Evolutionary conservation across 371 early-diverging fungal species (phyloP).

Genomic region (Apophysomyces variabilis): DNA sequence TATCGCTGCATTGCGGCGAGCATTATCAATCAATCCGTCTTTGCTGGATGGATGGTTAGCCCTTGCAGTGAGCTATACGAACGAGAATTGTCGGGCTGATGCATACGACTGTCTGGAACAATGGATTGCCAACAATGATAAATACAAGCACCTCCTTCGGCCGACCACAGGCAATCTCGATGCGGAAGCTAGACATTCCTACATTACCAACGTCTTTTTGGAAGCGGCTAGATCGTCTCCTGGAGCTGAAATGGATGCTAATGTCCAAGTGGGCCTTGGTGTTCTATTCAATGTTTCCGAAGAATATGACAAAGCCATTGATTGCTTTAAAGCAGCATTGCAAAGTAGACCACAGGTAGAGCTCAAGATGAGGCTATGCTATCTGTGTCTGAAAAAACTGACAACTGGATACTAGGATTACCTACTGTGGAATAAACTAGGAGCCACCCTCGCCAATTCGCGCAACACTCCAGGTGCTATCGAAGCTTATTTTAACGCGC

Average conservation of each 20-base stretch:
- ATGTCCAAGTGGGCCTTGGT: conserved; percentile 94
- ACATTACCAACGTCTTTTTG: conserved; percentile 78
- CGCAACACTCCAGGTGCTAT: conserved; percentile 78
- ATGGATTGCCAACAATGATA: conserved; percentile 81
- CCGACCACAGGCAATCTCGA: conserved; percentile 12
- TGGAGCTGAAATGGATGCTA: conserved; percentile 82
- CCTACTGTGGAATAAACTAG: conserved; percentile 95
- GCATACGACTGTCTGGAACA: conserved; percentile 87
- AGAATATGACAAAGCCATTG: conserved; percentile 93
- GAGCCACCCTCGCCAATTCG: conserved; percentile 94
- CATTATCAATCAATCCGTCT: conserved; percentile 75
- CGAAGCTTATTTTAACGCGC: conserved; percentile 91
- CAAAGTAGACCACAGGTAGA: conserved; percentile 77
- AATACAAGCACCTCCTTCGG: conserved; percentile 57
- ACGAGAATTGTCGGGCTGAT: conserved; percentile 84
- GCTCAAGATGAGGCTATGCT: background rate
- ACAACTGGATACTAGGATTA: conserved; percentile 65
- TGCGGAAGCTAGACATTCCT: conserved; percentile 57
- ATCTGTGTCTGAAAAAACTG: background rate
- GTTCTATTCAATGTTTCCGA: conserved; percentile 89
- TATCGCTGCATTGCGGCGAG: conserved; percentile 86
- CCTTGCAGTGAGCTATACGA: conserved; percentile 92
- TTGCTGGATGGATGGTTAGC: conserved; percentile 81
- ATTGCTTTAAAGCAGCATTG: conserved; percentile 95
- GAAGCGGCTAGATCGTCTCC: conserved; percentile 77